Evolutionary conservation across 768 basidiomycete species (phyloP).

Genomic region (Fomitopsis serialis): DNA sequence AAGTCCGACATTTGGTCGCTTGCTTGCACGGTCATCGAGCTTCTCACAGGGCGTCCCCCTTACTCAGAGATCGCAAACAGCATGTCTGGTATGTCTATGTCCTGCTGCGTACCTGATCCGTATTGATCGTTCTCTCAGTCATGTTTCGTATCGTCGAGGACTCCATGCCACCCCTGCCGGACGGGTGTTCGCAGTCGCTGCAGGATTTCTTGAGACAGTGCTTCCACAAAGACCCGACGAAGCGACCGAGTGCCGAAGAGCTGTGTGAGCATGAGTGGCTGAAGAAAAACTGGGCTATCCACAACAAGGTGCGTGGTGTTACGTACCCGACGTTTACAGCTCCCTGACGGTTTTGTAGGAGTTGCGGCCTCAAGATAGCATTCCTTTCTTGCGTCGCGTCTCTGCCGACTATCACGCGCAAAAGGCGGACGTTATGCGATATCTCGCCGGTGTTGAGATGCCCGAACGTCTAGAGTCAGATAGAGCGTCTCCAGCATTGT

Average conservation of each 20-base stretch:
- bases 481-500: slow-evolving; percentile 30
- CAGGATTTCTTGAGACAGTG: slow-evolving; percentile 80
- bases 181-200: slow-evolving; percentile 69
- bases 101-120: background rate
- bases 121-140: slow-evolving; percentile 39
- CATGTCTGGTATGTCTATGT: slow-evolving; percentile 68
- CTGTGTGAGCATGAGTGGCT: slow-evolving; percentile 94
- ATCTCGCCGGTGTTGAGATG: slow-evolving; percentile 39
- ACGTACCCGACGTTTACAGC: background rate
- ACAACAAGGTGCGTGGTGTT: slow-evolving; percentile 55
- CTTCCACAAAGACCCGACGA: slow-evolving; percentile 81
- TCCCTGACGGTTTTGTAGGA: slow-evolving; percentile 38
- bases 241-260: slow-evolving; percentile 78
- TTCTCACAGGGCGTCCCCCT: slow-evolving; percentile 88
- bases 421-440: slow-evolving; percentile 59
- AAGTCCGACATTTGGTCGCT: slow-evolving; percentile 96
- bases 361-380: slow-evolving; percentile 87
- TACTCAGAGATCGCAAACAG: slow-evolving; percentile 86
- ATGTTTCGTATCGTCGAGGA: slow-evolving; percentile 99
- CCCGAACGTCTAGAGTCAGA: slow-evolving; percentile 26
- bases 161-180: slow-evolving; percentile 80
- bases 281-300: slow-evolving; percentile 69
- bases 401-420: slow-evolving; percentile 83
- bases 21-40: slow-evolving; percentile 91
- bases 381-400: slow-evolving; percentile 90